A percentile compares a stretch with the other conserved stretches of the same genome.
phyloP scores from a whole-genome alignment of 306 rosid species.

The Myrica gale region DNA sequence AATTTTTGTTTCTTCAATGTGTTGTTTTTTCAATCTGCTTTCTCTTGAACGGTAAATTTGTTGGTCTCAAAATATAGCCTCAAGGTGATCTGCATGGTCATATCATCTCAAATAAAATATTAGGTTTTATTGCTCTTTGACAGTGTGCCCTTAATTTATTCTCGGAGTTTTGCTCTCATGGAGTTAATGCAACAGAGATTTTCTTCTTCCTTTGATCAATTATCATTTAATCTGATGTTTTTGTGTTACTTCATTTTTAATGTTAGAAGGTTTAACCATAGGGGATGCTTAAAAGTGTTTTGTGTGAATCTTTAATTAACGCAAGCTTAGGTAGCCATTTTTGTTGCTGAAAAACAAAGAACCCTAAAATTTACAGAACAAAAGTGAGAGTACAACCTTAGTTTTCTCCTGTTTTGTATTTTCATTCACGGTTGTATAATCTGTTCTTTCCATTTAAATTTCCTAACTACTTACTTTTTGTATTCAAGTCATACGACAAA shows the following conservation, averaged over 20 bases:
- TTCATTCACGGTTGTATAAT: not conserved
- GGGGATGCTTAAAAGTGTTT: not conserved
- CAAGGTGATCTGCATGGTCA: not conserved
- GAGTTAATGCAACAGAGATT: not conserved
- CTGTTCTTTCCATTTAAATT: not conserved
- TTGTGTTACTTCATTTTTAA: not conserved
- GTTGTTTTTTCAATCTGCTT: not conserved
- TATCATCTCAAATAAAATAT: not conserved
- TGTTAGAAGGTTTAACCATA: not conserved
- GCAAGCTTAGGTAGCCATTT: not conserved
- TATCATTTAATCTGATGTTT: not conserved
- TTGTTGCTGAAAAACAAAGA: not conserved
- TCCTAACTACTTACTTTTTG: not conserved
- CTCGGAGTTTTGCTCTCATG: not conserved
- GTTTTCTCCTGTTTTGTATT: not conserved
- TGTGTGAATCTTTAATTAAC: not conserved
- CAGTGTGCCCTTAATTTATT: not conserved
- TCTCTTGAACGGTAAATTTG: not conserved
- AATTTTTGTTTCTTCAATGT: constrained; percentile 19
- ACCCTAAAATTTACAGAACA: not conserved
- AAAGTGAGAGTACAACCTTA: too few species aligned
- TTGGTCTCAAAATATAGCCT: not conserved
- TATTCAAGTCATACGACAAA: not conserved
- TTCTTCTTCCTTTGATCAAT: not conserved
- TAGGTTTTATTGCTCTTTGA: not conserved